These are phyloP conservation scores for Dissophora ornata DNA, from an alignment of 192 early-diverging fungal species.

Conservation along the genomic window DNA sequence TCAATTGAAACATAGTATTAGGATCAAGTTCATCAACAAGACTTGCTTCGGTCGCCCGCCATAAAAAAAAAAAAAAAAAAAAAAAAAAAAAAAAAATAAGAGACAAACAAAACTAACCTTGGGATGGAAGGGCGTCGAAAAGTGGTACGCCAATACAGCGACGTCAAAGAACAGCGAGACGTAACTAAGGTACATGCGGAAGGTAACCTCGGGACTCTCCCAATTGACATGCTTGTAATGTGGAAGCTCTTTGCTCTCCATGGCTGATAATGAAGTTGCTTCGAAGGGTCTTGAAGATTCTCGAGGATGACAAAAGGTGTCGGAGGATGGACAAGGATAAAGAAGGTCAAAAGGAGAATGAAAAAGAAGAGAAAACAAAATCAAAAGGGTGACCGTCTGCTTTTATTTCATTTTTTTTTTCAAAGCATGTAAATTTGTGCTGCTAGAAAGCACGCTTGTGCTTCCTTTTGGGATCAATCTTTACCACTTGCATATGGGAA, in stretches of 20 bases:
- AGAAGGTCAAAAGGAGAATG: neutral
- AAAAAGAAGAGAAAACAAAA: neutral
- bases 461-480: too few species aligned
- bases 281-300: too few species aligned
- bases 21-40: too few species aligned
- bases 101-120: conserved; percentile 20
- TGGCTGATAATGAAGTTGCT: neutral
- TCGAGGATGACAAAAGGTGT: neutral
- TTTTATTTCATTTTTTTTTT: too few species aligned
- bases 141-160: conserved; percentile 37
- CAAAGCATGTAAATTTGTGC: too few species aligned
- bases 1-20: conserved; percentile 7
- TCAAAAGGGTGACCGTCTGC: neutral
- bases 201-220: conserved; percentile 22
- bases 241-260: conserved; percentile 16
- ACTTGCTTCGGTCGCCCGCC: too few species aligned
- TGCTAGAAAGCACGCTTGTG: too few species aligned
- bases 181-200: conserved; percentile 41
- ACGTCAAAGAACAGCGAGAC: conserved; percentile 43
- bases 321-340: neutral
- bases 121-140: conserved; percentile 42
- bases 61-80: too few species aligned
- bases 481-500: too few species aligned
- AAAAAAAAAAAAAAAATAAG: too few species aligned
- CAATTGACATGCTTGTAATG: conserved; percentile 47